These are phyloP conservation scores for Microcyclospora pomicola DNA, from an alignment of 2,329 filamentous ascomycete genomes.

Conservation along the genomic window DNA sequence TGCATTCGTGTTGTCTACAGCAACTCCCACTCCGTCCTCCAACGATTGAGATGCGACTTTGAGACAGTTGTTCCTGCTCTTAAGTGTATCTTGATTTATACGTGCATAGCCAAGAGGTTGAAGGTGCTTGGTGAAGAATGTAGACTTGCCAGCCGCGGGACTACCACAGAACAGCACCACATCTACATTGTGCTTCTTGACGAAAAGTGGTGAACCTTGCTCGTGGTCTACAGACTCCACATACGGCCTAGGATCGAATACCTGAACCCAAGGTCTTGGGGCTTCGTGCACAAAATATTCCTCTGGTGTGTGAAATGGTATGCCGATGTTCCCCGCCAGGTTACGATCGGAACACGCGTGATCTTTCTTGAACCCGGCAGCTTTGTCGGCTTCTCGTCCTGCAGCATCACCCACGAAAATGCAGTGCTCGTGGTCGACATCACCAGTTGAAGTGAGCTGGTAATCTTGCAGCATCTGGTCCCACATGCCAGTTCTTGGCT, in stretches of 20 bases:
- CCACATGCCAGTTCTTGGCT: conserved; percentile 88
- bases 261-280: conserved; percentile 50
- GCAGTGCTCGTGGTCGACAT: conserved; percentile 56
- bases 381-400: conserved; percentile 31
- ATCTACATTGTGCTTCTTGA: conserved; percentile 53
- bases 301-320: conserved; percentile 74
- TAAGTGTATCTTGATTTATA: conserved; percentile 81
- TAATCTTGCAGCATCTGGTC: conserved; percentile 44
- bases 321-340: conserved; percentile 71
- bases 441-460: conserved; percentile 30
- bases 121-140: conserved; percentile 69
- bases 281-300: conserved; percentile 69
- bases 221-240: conserved; percentile 15
- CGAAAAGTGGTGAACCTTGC: conserved; percentile 21
- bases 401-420: conserved; percentile 85
- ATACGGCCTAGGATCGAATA: conserved; percentile 57
- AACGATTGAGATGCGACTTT: conserved; percentile 57
- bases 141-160: conserved; percentile 83
- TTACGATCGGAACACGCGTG: conserved; percentile 53
- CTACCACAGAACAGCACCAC: conserved; percentile 78
- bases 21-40: conserved; percentile 52
- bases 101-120: conserved; percentile 67
- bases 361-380: conserved; percentile 35
- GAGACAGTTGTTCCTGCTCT: conserved; percentile 54
- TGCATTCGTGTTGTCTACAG: conserved; percentile 90